Base-by-base conservation (phyloP, 176 grass and related monocot genomes). In the Aegilops speltoides region DNA sequence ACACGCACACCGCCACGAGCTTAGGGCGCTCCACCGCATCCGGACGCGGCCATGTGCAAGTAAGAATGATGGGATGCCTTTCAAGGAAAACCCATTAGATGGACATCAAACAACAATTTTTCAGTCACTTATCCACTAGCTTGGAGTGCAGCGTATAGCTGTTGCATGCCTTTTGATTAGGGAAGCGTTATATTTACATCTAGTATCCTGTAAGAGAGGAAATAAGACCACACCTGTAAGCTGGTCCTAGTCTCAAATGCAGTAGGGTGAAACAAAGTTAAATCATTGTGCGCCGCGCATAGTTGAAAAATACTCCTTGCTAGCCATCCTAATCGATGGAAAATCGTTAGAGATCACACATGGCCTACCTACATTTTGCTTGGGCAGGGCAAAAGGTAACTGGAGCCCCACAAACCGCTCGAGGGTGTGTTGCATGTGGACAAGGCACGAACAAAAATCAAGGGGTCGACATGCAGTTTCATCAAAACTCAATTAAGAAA, bases 381-480 rank as follows among this genome's bases (percentile, higher is more conserved):
- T 40, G n/a, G 13, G 28, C 31, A 70, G 2, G 50, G 50, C 12
- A 10, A 34, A 69, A 54, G n/a, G 10, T 7, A 60, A 61, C n/a
- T 26, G 50, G n/a, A 41, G n/a, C 68, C 52, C 68, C 68, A 83
- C 68, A 78, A 43, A 32, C 41, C 3, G 32, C 36, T 4, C 31
- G 12, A 68, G 32, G 24, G 71, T 56, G 31, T 61, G 23, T 20
- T 60, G 71, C 79, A 83, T 77, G 63, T 88, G 71, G 54, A 79
- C 73, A 64, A 67, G 45, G 33, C 45, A 80, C 56, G 57, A 41
- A 29, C 33, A 76, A 81, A 81, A 81, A 89, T 59, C 77, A 41
- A 43, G 15, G 34, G 68, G 62, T 76, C 60, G 2, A 45, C 41
- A 48, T 56, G 16, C 6, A 71, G 52, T 17, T 20, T 56, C 41